Base-by-base conservation (phyloP, 2,329 filamentous ascomycete genomes). In the Stachybotrys elegans region DNA sequence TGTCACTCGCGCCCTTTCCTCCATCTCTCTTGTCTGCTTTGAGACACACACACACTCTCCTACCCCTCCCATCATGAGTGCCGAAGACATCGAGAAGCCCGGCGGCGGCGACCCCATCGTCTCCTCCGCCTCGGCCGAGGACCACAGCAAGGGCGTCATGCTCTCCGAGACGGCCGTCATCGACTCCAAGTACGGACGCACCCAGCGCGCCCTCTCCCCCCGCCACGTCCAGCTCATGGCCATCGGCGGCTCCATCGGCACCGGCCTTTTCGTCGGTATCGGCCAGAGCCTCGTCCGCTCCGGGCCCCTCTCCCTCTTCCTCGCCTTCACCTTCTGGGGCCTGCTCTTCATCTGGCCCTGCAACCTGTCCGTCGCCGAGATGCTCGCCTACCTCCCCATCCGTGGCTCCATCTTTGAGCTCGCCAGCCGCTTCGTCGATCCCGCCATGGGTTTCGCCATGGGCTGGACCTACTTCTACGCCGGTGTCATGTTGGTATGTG, bases 191-290 rank as follows among this genome's bases (percentile, higher is more conserved):
- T 34, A 34, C 31, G 31, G 31, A 14, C 31, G 19, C 14, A 34
- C 31, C 31, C n/a, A 69, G 14, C 73, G 79, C 6, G 71, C 73
- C 34, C 66, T 81, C 9, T 76, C 74, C 3, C 53, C 75, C 13
- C 72, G 78, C 19, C 79, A 83, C 56, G 75, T 82, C n/a, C 78
- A 83, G 60, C 82, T 83, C 77, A 79, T 83, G 45, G 80, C 79
- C 36, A 74, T 78, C 38, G 73, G 72, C 20, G 74, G 74, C 29
- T 77, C 73, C 9, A 78, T 78, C 36, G 75, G 75, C 16, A 81
- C 78, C 0, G 79, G 78, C 5, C 61, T 83, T 6, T 83, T 83
- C 51, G 66, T 83, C 4, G 78, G 79, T 34, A 79, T 76, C 1
- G 79, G 79, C 9, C 75, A 75, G 51, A 72, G 76, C 3, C 59